These are phyloP conservation scores for Gracilariopsis chorda DNA, from an alignment of 23 red algal species.

Conservation along the genomic window DNA sequence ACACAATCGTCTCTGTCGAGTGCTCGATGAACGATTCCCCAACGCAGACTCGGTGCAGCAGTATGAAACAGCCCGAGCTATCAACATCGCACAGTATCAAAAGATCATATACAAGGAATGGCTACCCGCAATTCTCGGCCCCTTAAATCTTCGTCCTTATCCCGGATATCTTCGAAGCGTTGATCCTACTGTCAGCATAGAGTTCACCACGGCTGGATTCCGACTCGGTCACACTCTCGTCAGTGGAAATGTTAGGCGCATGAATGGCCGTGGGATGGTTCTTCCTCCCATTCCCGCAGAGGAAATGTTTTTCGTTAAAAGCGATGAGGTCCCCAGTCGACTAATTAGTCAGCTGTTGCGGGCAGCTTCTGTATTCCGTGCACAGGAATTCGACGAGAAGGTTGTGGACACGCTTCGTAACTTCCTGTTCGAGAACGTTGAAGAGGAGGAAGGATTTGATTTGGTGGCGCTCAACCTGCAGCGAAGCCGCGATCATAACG, in stretches of 20 bases:
- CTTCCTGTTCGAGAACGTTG: slow-evolving; percentile 9
- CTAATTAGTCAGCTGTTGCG: background rate
- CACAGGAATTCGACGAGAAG: slow-evolving; percentile 34
- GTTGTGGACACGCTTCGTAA: slow-evolving; percentile 33
- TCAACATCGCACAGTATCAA: slow-evolving; percentile 43
- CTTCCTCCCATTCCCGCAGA: slow-evolving; percentile 2
- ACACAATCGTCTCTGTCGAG: slow-evolving; percentile 26
- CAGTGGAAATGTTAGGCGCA: background rate
- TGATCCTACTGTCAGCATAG: slow-evolving; percentile 19
- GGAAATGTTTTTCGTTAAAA: background rate
- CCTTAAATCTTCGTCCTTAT: background rate
- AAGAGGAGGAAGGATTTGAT: slow-evolving; percentile 6
- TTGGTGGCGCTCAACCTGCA: slow-evolving; percentile 54
- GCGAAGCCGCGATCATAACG: slow-evolving; percentile 28
- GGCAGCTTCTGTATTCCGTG: background rate
- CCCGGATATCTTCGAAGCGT: background rate
- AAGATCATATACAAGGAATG: slow-evolving; percentile 65
- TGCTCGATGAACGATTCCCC: background rate
- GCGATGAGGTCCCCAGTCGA: background rate
- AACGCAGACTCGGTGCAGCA: background rate
- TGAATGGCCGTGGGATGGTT: background rate
- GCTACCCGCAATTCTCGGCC: slow-evolving; percentile 16
- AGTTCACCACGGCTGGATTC: slow-evolving; percentile 42
- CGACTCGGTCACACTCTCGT: slow-evolving; percentile 58
- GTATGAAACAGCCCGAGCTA: slow-evolving; percentile 42